phyloP scores from a whole-genome alignment of 163 green algal species.

The Chlorella variabilis region DNA sequence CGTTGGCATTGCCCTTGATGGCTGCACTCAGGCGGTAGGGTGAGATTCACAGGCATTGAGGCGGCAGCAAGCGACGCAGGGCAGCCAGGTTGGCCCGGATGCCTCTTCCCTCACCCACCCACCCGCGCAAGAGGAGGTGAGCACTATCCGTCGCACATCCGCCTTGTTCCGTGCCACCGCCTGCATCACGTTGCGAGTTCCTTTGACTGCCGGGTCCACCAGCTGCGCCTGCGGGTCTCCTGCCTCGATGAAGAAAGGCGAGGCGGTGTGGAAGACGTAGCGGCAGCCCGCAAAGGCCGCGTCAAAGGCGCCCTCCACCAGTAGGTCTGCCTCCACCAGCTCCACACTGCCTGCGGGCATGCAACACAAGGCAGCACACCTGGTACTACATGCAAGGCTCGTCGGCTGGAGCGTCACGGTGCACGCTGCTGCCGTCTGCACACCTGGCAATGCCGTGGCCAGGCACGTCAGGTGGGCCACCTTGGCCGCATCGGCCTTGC shows the following conservation, averaged over 20 bases:
- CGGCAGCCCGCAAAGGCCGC: slow-evolving; percentile 53
- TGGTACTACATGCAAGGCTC: too few species aligned
- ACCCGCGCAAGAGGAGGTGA: slow-evolving; percentile 81
- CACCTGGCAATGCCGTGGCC: slow-evolving; percentile 38
- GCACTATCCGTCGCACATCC: slow-evolving; percentile 60
- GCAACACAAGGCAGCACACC: neutral
- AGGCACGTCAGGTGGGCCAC: slow-evolving; percentile 53
- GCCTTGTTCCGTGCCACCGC: slow-evolving; percentile 52
- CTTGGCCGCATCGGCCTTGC: slow-evolving; percentile 46
- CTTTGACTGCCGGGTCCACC: slow-evolving; percentile 73
- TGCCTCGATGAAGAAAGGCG: slow-evolving; percentile 70
- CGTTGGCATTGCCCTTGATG: slow-evolving; percentile 61
- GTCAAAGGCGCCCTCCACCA: slow-evolving; percentile 66
- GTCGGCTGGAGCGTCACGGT: too few species aligned
- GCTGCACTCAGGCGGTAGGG: too few species aligned
- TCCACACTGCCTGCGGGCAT: slow-evolving; percentile 48
- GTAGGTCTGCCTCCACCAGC: slow-evolving; percentile 66
- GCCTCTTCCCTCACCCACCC: neutral
- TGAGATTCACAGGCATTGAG: neutral
- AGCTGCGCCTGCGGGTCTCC: slow-evolving; percentile 64
- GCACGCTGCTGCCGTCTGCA: too few species aligned
- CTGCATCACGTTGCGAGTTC: slow-evolving; percentile 72
- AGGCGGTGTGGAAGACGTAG: slow-evolving; percentile 84
- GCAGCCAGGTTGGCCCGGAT: neutral
- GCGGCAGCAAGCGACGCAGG: neutral